Percentiles rank a stretch among this genome's conserved stretches.
Evolutionary conservation across 176 grass and related monocot genomes (phyloP).

Genomic region (Elymus sibiricus): DNA sequence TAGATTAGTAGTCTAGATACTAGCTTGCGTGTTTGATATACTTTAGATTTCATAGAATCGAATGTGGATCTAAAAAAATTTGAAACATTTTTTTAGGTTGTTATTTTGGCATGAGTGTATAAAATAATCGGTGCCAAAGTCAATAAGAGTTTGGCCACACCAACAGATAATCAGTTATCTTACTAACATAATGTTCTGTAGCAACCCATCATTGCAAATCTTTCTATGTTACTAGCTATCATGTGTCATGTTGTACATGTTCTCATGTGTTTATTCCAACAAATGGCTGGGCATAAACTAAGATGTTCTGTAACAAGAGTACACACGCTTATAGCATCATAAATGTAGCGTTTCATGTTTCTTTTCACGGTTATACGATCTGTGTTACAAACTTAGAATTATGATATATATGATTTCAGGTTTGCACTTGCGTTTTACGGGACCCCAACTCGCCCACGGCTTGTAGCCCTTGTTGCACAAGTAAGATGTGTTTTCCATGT

Average conservation of each 20-base stretch:
- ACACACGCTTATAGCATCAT: background rate
- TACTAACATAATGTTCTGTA: background rate
- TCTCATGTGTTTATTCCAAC: background rate
- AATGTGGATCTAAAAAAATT: background rate
- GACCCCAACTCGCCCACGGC: conserved; percentile 61
- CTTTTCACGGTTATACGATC: background rate
- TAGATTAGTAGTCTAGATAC: background rate
- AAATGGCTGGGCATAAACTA: conserved; percentile 10
- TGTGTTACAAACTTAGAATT: conserved; percentile 8
- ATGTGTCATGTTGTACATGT: background rate
- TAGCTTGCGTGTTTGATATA: background rate
- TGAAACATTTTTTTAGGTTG: background rate
- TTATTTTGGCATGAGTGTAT: background rate
- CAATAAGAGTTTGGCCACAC: background rate
- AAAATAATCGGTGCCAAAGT: background rate
- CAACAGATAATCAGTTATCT: background rate
- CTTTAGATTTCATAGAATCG: background rate
- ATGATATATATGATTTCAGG: conserved; percentile 50
- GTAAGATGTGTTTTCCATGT: conserved; percentile 10
- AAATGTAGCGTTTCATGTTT: conserved; percentile 3
- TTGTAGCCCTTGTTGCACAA: conserved; percentile 92
- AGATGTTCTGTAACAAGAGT: background rate
- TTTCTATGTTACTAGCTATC: background rate
- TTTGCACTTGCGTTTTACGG: conserved; percentile 95
- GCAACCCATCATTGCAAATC: background rate